These are phyloP conservation scores for Pseudozyma hubeiensis DNA, from an alignment of 1,284 basidiomycete genomes.

Conservation along the genomic window DNA sequence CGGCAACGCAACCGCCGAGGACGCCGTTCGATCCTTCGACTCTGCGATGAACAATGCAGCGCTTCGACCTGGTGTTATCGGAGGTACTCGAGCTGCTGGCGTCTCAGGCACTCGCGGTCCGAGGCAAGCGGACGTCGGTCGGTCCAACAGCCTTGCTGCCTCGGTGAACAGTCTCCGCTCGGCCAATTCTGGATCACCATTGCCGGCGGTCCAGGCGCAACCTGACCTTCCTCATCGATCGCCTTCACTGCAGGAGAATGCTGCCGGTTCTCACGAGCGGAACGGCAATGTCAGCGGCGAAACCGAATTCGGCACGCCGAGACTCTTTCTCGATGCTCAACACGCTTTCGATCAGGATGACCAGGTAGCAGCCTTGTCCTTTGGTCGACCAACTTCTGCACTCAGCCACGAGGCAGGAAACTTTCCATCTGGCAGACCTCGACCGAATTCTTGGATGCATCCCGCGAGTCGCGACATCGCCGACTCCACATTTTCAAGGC, in stretches of 20 bases:
- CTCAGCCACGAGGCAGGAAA: not conserved
- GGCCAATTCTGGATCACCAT: slow-evolving; percentile 38
- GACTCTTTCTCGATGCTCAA: slow-evolving; percentile 43
- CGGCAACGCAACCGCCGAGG: slow-evolving; percentile 18
- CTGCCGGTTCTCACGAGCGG: slow-evolving; percentile 12
- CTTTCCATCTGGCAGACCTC: slow-evolving; percentile 14
- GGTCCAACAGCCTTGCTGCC: slow-evolving; percentile 50
- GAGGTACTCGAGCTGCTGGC: slow-evolving; percentile 9
- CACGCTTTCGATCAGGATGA: slow-evolving; percentile 29
- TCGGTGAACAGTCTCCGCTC: slow-evolving; percentile 41
- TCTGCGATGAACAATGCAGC: slow-evolving; percentile 19
- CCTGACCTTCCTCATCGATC: slow-evolving; percentile 21
- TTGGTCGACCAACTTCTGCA: slow-evolving; percentile 14
- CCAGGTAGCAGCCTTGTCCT: slow-evolving; percentile 1
- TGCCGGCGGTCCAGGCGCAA: slow-evolving; percentile 14
- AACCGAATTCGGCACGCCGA: slow-evolving; percentile 42
- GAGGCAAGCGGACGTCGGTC: slow-evolving; percentile 19
- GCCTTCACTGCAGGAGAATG: slow-evolving; percentile 22
- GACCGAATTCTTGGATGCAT: slow-evolving; percentile 48
- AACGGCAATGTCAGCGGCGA: slow-evolving; percentile 19
- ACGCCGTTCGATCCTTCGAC: slow-evolving; percentile 30
- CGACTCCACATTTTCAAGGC: slow-evolving; percentile 14
- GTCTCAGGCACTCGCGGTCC: slow-evolving; percentile 2
- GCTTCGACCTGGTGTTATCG: slow-evolving; percentile 30
- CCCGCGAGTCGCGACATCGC: slow-evolving; percentile 22